phyloP scores from a whole-genome alignment of 345 rosid genomes.

The Psidium friedrichsthalianum region DNA sequence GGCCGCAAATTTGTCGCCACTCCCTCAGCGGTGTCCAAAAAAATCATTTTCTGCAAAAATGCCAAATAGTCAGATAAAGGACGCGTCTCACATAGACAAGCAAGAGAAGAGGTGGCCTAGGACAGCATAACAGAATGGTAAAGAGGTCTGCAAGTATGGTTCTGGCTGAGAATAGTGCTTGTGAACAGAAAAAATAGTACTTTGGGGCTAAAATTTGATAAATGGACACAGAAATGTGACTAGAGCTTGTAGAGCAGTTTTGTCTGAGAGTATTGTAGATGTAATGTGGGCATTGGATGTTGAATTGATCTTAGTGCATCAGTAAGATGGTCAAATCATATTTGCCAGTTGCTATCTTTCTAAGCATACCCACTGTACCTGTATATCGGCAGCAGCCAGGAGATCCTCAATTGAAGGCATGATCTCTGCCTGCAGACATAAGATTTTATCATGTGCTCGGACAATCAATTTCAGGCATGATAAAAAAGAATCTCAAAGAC shows the following conservation, averaged over 20 bases:
- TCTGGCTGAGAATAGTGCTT: not conserved
- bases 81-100: not conserved
- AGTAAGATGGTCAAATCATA: not conserved
- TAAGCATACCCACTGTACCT: constrained; percentile 32
- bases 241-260: not conserved
- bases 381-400: constrained; percentile 57
- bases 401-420: constrained; percentile 70
- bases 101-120: not conserved
- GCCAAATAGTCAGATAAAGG: not conserved
- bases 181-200: not conserved
- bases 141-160: not conserved
- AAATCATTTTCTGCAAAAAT: constrained; percentile 55
- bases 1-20: constrained; percentile 58
- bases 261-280: not conserved
- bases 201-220: not conserved
- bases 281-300: not conserved
- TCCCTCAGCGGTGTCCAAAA: constrained; percentile 64
- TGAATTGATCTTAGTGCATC: not conserved
- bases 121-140: not conserved
- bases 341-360: not conserved
- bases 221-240: not conserved
- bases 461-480: not conserved
- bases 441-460: not conserved
- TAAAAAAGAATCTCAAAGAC: not conserved
- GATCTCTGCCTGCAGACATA: constrained; percentile 66